Evolutionary conservation across 306 rosid species (phyloP).

Genomic region (Gastrolobium bilobum): DNA sequence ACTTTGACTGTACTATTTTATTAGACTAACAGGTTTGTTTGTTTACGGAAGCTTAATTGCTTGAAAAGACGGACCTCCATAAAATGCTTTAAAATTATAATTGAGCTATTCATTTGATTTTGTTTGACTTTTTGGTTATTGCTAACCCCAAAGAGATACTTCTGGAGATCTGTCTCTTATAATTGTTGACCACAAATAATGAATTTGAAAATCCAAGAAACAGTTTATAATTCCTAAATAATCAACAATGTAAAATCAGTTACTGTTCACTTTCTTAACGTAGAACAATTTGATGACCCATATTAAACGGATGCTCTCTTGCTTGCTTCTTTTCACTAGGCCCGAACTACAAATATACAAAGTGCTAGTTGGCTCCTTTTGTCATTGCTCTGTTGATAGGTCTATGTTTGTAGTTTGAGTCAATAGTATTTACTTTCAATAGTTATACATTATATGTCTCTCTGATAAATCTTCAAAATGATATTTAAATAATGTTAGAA

Average conservation of each 20-base stretch:
- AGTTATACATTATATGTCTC: neutral
- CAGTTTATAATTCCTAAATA: neutral
- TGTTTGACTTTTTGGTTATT: constrained; percentile 11
- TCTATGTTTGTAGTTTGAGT: constrained; percentile 4
- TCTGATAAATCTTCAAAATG: neutral
- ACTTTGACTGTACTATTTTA: too few relatives aligned
- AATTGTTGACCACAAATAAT: neutral
- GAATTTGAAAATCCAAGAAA: neutral
- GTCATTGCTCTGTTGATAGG: neutral
- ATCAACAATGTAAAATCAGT: neutral
- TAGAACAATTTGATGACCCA: neutral
- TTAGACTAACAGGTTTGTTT: neutral
- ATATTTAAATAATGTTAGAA: neutral
- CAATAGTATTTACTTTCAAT: neutral
- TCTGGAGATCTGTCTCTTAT: neutral
- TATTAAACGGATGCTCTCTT: neutral
- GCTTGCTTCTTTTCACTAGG: neutral
- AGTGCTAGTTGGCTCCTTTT: neutral
- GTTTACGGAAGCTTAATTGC: neutral
- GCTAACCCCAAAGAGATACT: constrained; percentile 7
- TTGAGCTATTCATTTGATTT: neutral
- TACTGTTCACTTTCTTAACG: neutral
- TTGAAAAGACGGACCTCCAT: neutral
- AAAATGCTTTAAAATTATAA: too few relatives aligned
- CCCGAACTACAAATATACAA: neutral